These are phyloP conservation scores for Trypanosoma melophagium DNA, from an alignment of 208 protist genomes.

Conservation along the genomic window DNA sequence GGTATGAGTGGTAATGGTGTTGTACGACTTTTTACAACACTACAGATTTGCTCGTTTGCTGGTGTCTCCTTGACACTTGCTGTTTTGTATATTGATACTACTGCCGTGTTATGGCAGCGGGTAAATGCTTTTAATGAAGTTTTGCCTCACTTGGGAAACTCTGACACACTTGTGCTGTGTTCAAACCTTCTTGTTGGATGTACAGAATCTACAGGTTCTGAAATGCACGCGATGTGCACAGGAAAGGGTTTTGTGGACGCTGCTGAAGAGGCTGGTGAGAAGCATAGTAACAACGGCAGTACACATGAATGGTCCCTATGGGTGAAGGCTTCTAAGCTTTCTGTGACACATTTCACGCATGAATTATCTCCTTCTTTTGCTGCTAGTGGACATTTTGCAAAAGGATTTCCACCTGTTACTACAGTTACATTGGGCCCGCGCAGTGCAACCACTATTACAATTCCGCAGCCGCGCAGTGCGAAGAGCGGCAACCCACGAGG, in stretches of 20 bases:
- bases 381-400: not conserved
- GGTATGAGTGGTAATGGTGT: slow-evolving; percentile 22
- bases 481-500: slow-evolving; percentile 63
- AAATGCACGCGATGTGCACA: slow-evolving; percentile 42
- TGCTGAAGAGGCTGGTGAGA: slow-evolving; percentile 64
- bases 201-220: slow-evolving; percentile 29
- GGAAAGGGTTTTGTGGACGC: slow-evolving; percentile 65
- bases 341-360: slow-evolving; percentile 29
- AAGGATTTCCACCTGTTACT: slow-evolving; percentile 39
- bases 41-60: slow-evolving; percentile 31
- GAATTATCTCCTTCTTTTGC: slow-evolving; percentile 28
- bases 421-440: slow-evolving; percentile 40
- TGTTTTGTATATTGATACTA: slow-evolving; percentile 54
- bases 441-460: slow-evolving; percentile 55
- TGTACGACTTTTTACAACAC: slow-evolving; percentile 51
- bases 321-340: slow-evolving; percentile 71
- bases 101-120: slow-evolving; percentile 33
- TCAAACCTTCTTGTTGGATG: slow-evolving; percentile 55
- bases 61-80: slow-evolving; percentile 47
- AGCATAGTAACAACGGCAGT: slow-evolving; percentile 1
- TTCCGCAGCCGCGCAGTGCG: slow-evolving; percentile 82
- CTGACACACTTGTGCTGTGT: slow-evolving; percentile 51
- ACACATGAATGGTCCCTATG: slow-evolving; percentile 59
- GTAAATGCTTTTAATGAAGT: slow-evolving; percentile 39
- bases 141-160: slow-evolving; percentile 37